Conservation (phyloP, 2,329 filamentous ascomycete genomes). For the Colletotrichum sansevieriae region DNA sequence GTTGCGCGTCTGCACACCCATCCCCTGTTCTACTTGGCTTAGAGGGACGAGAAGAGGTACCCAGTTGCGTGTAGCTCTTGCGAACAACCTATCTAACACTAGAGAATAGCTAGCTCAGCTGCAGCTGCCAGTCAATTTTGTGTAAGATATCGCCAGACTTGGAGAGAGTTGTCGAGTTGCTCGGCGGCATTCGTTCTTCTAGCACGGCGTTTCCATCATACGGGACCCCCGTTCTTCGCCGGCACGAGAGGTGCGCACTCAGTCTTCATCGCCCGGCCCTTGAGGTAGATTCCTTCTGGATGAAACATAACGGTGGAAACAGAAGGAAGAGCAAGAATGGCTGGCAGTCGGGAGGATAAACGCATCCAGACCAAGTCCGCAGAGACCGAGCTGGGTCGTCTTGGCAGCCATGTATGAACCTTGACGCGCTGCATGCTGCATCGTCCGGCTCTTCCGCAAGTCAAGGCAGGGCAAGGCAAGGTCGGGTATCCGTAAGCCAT, state of each 20-base stretch:
- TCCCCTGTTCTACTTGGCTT: constrained; percentile 7
- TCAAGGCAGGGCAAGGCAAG: too few species aligned
- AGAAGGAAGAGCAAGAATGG: not conserved
- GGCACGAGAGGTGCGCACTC: not conserved
- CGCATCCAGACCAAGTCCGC: constrained; percentile 21
- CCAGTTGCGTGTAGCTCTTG: not conserved
- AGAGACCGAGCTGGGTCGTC: constrained; percentile 21
- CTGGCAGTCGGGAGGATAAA: constrained; percentile 2
- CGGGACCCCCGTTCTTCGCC: not conserved
- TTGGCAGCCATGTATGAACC: constrained; percentile 38
- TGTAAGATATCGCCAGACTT: constrained; percentile 9
- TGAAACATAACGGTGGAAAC: constrained; percentile 2
- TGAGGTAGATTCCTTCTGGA: constrained; percentile 5
- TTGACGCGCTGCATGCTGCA: constrained; percentile 36
- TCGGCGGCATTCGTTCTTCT: constrained; percentile 15
- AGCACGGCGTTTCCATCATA: not conserved
- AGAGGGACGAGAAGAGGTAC: constrained; percentile 16
- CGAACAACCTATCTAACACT: too few species aligned
- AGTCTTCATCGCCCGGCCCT: constrained; percentile 6
- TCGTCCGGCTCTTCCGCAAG: constrained; percentile 37
- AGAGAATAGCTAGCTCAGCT: constrained; percentile 4
- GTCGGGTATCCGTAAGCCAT: constrained; percentile 2
- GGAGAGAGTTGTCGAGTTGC: not conserved
- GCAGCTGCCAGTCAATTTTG: constrained; percentile 22
- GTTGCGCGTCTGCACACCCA: constrained; percentile 32